phyloP scores from a whole-genome alignment of 495 filamentous ascomycete species.

The Zalerion maritima region DNA sequence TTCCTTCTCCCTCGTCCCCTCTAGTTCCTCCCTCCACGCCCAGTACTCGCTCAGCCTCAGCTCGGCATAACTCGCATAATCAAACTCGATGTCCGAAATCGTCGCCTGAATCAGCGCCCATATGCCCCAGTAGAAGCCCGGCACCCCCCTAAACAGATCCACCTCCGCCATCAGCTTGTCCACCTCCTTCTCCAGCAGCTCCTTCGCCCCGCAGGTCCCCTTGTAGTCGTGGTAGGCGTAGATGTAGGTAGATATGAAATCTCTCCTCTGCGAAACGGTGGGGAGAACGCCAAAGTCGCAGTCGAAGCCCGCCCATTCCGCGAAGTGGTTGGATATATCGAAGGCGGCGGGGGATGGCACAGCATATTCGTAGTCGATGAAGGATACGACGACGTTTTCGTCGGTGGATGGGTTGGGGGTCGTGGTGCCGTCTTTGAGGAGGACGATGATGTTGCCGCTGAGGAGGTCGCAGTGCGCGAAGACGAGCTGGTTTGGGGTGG shows the following conservation, averaged over 20 bases:
- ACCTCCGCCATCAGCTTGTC: slow-evolving; percentile 57
- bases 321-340: slow-evolving; percentile 97
- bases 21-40: slow-evolving; percentile 70
- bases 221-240: slow-evolving; percentile 37
- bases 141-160: slow-evolving; percentile 75
- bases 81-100: slow-evolving; percentile 93
- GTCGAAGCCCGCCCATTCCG: slow-evolving; percentile 94
- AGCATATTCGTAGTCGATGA: slow-evolving; percentile 98
- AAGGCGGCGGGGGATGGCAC: slow-evolving; percentile 93
- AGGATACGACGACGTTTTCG: slow-evolving; percentile 44
- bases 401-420: slow-evolving; percentile 9
- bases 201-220: slow-evolving; percentile 14
- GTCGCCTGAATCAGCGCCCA: slow-evolving; percentile 94
- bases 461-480: slow-evolving; percentile 94
- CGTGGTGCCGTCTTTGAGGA: slow-evolving; percentile 31
- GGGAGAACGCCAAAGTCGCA: slow-evolving; percentile 82
- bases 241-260: slow-evolving; percentile 76
- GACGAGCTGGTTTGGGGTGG: slow-evolving; percentile 42
- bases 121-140: slow-evolving; percentile 81
- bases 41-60: slow-evolving; percentile 82
- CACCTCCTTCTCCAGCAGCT: slow-evolving; percentile 38
- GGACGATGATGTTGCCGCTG: slow-evolving; percentile 84
- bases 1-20: slow-evolving; percentile 40
- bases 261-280: slow-evolving; percentile 57
- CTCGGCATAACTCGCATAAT: slow-evolving; percentile 88